Evolutionary conservation across 2,329 filamentous ascomycete genomes (phyloP).

Genomic region (Akanthomyces dipterigenus): DNA sequence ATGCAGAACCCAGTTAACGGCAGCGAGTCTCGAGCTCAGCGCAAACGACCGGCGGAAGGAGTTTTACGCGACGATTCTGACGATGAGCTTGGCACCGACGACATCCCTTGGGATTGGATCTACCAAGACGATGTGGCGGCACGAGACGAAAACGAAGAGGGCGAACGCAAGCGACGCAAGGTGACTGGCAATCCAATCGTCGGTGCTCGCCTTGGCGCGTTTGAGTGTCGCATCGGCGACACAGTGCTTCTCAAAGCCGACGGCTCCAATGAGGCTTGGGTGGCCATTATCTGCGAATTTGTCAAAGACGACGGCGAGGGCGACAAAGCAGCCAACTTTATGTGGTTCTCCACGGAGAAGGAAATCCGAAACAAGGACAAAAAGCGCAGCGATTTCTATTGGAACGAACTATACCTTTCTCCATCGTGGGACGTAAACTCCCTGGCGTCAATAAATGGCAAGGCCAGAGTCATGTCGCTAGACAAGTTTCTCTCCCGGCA

Average conservation of each 20-base stretch:
- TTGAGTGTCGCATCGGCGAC: constrained; percentile 77
- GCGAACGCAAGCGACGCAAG: constrained; percentile 30
- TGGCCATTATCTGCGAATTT: constrained; percentile 82
- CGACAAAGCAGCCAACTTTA: constrained; percentile 77
- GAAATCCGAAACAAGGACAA: constrained; percentile 80
- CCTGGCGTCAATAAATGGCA: constrained; percentile 83
- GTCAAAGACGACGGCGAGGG: constrained; percentile 54
- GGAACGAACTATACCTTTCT: constrained; percentile 88
- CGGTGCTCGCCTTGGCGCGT: constrained; percentile 74
- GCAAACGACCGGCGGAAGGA: not conserved
- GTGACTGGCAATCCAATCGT: constrained; percentile 50
- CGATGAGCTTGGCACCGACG: constrained; percentile 72
- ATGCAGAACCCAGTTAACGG: not conserved
- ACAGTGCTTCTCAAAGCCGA: constrained; percentile 82
- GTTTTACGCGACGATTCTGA: constrained; percentile 48
- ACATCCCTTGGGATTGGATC: constrained; percentile 74
- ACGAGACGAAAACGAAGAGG: constrained; percentile 18
- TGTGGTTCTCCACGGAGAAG: constrained; percentile 92
- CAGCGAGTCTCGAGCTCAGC: not conserved
- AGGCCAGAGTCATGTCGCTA: constrained; percentile 71
- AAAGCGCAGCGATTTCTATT: constrained; percentile 72
- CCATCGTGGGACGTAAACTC: constrained; percentile 82
- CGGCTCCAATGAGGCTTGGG: constrained; percentile 82
- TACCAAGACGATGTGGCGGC: constrained; percentile 42
- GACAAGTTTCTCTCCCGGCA: constrained; percentile 61